Conservation (phyloP, 176 grass and related monocot genomes). For the Themeda triandra region DNA sequence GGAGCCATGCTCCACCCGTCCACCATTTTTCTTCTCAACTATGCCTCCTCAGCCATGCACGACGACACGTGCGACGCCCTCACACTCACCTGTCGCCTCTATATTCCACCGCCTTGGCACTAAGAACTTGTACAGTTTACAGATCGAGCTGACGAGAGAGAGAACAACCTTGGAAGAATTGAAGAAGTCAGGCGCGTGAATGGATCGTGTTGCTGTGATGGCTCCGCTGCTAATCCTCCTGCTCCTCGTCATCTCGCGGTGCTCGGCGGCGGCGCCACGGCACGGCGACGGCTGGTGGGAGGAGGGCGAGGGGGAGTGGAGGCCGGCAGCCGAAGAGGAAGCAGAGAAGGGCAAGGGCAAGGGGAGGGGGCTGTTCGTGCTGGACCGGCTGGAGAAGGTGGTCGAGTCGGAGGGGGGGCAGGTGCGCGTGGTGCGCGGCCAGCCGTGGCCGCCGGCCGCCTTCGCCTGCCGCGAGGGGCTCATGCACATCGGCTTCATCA, state of each 20-base stretch:
- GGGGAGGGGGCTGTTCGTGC: constrained; percentile 50
- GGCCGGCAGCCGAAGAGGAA: constrained; percentile 11
- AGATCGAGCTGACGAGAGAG: not conserved
- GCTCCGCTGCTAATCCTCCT: constrained; percentile 24
- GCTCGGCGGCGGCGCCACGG: not conserved
- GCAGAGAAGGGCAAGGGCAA: constrained; percentile 10
- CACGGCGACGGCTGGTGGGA: constrained; percentile 25
- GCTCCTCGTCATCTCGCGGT: constrained; percentile 12
- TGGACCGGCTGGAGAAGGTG: constrained; percentile 78
- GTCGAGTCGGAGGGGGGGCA: constrained; percentile 70
- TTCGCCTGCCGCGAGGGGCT: constrained; percentile 24
- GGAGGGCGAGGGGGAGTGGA: constrained; percentile 39
- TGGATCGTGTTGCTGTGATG: not conserved
- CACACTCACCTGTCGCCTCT: constrained; percentile 36
- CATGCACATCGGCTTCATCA: constrained; percentile 84
- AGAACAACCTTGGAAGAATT: accelerated
- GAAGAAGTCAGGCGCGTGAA: not conserved
- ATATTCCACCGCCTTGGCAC: not conserved
- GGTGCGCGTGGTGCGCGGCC: constrained; percentile 66
- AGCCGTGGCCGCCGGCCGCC: constrained; percentile 15
- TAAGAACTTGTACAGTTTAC: not conserved
- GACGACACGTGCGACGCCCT: constrained; percentile 31
- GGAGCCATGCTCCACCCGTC: not conserved
- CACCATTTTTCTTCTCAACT: not conserved
- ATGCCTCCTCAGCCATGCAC: constrained; percentile 27